Evolutionary conservation across 23 red algal genomes (phyloP).

Genomic region (Gracilaria gracilis): DNA sequence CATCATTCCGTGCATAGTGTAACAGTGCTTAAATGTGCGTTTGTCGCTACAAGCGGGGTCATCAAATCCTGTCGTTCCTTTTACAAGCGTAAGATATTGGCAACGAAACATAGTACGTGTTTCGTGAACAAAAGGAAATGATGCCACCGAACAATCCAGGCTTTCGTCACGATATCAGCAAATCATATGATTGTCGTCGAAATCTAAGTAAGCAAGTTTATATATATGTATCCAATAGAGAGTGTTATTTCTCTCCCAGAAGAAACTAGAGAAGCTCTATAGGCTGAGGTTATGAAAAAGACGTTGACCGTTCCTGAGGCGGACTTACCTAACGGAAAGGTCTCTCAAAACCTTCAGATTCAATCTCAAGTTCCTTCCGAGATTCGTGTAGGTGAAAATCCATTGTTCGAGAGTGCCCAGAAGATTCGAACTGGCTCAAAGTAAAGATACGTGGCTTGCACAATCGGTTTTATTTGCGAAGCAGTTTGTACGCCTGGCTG

Average conservation of each 20-base stretch:
- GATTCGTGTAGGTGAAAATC: conserved; percentile 68
- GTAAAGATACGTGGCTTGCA: background rate
- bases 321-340: conserved; percentile 17
- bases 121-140: background rate
- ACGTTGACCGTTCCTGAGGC: conserved; percentile 42
- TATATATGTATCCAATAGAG: conserved; percentile 17
- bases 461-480: background rate
- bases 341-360: conserved; percentile 16
- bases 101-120: too few species aligned
- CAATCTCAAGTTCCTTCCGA: too few species aligned
- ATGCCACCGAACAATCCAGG: background rate
- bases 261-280: conserved; percentile 15
- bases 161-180: background rate
- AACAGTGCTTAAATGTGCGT: background rate
- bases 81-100: background rate
- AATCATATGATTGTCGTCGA: background rate
- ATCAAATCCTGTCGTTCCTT: background rate
- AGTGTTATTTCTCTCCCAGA: conserved; percentile 58
- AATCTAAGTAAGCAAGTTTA: background rate
- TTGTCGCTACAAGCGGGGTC: too few species aligned
- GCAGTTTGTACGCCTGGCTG: background rate
- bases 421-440: conserved; percentile 22
- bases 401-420: conserved; percentile 39
- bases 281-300: conserved; percentile 47
- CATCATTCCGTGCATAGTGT: background rate